A percentile compares a stretch with the other conserved stretches of the same genome.
Evolutionary conservation across 345 rosid species (phyloP).

Genomic region (Eutrema yunnanense): DNA sequence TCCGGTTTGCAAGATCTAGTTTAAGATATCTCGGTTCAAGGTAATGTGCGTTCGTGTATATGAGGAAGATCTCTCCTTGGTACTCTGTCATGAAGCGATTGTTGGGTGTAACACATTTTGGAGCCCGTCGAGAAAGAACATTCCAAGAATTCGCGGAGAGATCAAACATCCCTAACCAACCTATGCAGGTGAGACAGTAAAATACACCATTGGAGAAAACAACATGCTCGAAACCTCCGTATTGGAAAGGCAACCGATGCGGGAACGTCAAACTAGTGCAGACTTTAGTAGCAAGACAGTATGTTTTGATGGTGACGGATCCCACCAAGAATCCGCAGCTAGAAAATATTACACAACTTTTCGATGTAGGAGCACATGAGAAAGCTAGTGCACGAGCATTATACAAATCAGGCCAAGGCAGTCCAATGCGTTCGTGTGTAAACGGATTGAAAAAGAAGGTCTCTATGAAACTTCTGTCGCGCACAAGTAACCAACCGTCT

Average conservation of each 20-base stretch:
- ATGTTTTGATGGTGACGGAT: not conserved
- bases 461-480: too few relatives aligned
- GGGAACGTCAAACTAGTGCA: not conserved
- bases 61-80: not conserved
- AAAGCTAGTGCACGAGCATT: not conserved
- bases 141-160: not conserved
- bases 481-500: not conserved
- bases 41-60: too few relatives aligned
- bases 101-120: not conserved
- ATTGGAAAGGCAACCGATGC: not conserved
- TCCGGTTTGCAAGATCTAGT: not conserved
- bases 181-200: not conserved
- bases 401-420: not conserved
- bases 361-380: not conserved
- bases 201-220: not conserved
- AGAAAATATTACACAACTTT: not conserved
- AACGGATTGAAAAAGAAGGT: not conserved
- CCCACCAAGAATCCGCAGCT: too few relatives aligned
- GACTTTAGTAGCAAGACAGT: not conserved
- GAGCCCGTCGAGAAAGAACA: not conserved
- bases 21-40: not conserved
- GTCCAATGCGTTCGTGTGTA: not conserved
- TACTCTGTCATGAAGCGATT: not conserved
- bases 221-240: not conserved
- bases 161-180: not conserved